Base-by-base conservation (phyloP, 1,284 basidiomycete genomes). In the Rhodotorula sp. region DNA sequence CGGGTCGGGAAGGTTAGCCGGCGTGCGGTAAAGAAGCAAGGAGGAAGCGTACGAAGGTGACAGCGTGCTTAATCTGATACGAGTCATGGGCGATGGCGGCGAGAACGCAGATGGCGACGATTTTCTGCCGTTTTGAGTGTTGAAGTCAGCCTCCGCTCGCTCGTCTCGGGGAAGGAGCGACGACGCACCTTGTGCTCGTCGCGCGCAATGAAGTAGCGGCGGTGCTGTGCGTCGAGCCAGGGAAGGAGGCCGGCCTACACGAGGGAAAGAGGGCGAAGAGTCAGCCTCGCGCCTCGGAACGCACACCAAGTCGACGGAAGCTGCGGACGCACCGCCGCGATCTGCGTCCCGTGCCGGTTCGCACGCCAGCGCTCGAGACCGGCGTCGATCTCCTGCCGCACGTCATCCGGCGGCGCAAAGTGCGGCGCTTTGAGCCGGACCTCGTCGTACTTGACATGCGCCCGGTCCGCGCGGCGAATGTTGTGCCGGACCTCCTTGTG, bases 21-120 rank as follows among this genome's bases (percentile, higher is more conserved):
- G 48, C 15, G 41, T 19, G 25, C 13, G 19, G 5, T 10, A 39
- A 22, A 13, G 22, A 22, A 21, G 56, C 12, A 22, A 4, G 8
- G 15, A n/a, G 37, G 13, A 13, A 21, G 51, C 60, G 57, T 50
- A 71, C 70, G 53, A 76, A 71, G 32, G 71, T 66, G 32, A 71
- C 70, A 27, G 69, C 68, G 53, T 76, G 72, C 63, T 76, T 76
- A 64, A 76, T 71, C 46, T 66, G 64, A 41, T 73, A 76, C 1
- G 66, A 67, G 50, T 72, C 63, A 59, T 69, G 64, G 3, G 67
- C 69, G 51, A 76, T 67, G 2, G 67, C 27, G 7, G 74, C 65
- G 34, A 76, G 72, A 46, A 76, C 55, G 58, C 71, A 73, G 59
- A 76, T 59, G n/a, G 71, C 71, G 53, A 69, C 65, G 29, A 76